A percentile compares a stretch with the other conserved stretches of the same genome.
Evolutionary conservation across 208 protist genomes (phyloP).

Genomic region (Trypanosoma platydactyli): DNA sequence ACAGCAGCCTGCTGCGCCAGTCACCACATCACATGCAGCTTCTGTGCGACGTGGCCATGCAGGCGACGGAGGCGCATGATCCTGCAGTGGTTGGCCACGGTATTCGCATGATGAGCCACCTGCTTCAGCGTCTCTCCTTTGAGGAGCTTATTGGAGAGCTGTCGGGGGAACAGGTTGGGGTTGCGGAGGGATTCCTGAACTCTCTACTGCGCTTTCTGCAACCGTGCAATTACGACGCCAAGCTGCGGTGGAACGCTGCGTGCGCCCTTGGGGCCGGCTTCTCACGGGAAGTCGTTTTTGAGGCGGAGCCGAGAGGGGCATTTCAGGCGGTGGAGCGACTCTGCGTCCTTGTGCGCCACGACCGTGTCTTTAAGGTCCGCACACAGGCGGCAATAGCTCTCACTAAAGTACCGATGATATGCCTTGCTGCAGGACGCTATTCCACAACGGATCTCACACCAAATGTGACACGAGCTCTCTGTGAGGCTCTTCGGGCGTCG

Average conservation of each 20-base stretch:
- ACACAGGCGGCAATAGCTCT: conserved; percentile 73
- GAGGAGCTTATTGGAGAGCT: conserved; percentile 72
- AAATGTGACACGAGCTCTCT: conserved; percentile 54
- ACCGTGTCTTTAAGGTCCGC: conserved; percentile 83
- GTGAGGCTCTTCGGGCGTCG: conserved; percentile 45
- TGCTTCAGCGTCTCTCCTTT: conserved; percentile 55
- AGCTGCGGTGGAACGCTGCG: conserved; percentile 82
- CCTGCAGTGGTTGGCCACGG: conserved; percentile 60
- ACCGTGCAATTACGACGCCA: conserved; percentile 45
- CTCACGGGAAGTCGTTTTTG: conserved; percentile 51
- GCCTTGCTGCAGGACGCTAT: conserved; percentile 33
- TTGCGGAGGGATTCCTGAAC: conserved; percentile 69
- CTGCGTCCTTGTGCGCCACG: conserved; percentile 43
- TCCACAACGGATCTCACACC: conserved; percentile 43
- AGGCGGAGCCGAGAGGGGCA: conserved; percentile 60
- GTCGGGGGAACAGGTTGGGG: conserved; percentile 37
- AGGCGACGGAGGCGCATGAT: conserved; percentile 45
- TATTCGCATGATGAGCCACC: conserved; percentile 82
- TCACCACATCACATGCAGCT: conserved; percentile 31
- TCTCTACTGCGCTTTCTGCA: conserved; percentile 54
- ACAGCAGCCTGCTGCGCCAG: conserved; percentile 9
- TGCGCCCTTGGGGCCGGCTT: conserved; percentile 64
- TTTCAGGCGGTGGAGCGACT: conserved; percentile 56
- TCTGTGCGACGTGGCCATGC: conserved; percentile 63
- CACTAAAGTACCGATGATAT: conserved; percentile 31